Evolutionary conservation across 495 filamentous ascomycete species (phyloP).

Genomic region (Lasiosphaeria miniovina): DNA sequence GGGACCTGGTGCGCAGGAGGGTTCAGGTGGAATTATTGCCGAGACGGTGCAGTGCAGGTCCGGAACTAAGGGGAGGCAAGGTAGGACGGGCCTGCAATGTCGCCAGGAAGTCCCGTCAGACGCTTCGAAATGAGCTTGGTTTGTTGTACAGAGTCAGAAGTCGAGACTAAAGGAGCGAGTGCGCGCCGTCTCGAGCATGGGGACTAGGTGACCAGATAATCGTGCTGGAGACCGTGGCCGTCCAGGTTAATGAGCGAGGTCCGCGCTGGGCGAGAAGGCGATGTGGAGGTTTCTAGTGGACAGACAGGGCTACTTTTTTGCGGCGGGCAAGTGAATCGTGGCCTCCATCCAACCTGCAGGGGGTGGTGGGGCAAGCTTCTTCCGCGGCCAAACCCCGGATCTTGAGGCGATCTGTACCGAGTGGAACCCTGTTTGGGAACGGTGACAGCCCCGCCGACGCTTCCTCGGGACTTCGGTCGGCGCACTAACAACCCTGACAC

Average conservation of each 20-base stretch:
- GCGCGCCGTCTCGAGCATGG: background rate
- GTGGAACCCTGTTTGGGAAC: background rate
- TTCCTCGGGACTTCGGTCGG: too few species aligned
- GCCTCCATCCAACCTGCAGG: constrained; percentile 23
- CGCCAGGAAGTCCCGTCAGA: too few species aligned
- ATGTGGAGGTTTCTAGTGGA: constrained; percentile 32
- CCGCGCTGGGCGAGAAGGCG: constrained; percentile 13
- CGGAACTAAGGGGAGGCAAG: too few species aligned
- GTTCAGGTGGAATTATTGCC: too few species aligned
- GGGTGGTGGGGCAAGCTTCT: constrained; percentile 28
- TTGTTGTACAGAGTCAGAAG: background rate
- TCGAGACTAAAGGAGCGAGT: too few species aligned
- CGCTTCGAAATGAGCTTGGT: background rate
- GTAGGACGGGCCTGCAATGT: too few species aligned
- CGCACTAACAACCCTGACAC: too few species aligned
- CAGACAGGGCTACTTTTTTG: background rate
- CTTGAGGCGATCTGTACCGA: background rate
- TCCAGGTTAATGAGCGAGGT: constrained; percentile 1
- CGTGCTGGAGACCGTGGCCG: background rate
- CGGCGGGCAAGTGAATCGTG: constrained; percentile 31
- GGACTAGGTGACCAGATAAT: background rate
- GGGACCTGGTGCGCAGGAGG: background rate
- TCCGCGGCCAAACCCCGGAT: constrained; percentile 21
- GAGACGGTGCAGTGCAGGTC: too few species aligned
- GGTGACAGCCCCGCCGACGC: too few species aligned